Percentiles rank a stretch among this genome's conserved stretches.
phyloP scores from a whole-genome alignment of 129 eudicot genomes.

The Centrapalus pauciflorus region DNA sequence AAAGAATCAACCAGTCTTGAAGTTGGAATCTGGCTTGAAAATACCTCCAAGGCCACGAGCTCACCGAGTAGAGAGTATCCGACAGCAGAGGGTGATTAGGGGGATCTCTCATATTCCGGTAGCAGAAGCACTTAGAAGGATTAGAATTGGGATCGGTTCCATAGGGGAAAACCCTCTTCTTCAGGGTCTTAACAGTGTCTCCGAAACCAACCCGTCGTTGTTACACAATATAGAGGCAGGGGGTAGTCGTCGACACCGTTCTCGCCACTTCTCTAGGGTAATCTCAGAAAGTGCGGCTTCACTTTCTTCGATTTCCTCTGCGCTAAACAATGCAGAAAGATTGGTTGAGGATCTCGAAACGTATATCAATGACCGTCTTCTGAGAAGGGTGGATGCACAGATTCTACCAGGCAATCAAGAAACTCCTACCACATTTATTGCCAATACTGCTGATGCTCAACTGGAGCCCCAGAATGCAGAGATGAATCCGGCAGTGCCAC shows the following conservation, averaged over 20 bases:
- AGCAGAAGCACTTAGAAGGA: constrained; percentile 75
- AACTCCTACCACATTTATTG: constrained; percentile 23
- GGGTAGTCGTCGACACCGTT: constrained; percentile 43
- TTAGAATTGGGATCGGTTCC: constrained; percentile 59
- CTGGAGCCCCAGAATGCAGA: constrained; percentile 38
- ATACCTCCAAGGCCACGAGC: constrained; percentile 82
- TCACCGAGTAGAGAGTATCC: constrained; percentile 50
- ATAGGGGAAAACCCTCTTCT: constrained; percentile 31
- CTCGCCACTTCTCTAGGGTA: constrained; percentile 60
- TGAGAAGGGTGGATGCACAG: constrained; percentile 32
- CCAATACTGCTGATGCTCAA: constrained; percentile 21
- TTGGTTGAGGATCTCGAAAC: constrained; percentile 64
- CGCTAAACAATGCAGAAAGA: constrained; percentile 58
- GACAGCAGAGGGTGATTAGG: constrained; percentile 51
- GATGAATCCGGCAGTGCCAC: constrained; percentile 23
- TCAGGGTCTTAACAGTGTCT: constrained; percentile 24
- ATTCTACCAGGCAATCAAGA: constrained; percentile 25
- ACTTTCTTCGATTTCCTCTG: constrained; percentile 70
- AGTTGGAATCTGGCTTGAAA: constrained; percentile 40
- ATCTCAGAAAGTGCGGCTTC: constrained; percentile 78
- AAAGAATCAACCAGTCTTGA: constrained; percentile 16
- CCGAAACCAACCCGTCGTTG: constrained; percentile 16
- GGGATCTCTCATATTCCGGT: constrained; percentile 66
- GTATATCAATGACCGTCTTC: constrained; percentile 42
- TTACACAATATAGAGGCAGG: constrained; percentile 29